phyloP scores from a whole-genome alignment of 2,329 filamentous ascomycete species.

The Fusarium sp. region DNA sequence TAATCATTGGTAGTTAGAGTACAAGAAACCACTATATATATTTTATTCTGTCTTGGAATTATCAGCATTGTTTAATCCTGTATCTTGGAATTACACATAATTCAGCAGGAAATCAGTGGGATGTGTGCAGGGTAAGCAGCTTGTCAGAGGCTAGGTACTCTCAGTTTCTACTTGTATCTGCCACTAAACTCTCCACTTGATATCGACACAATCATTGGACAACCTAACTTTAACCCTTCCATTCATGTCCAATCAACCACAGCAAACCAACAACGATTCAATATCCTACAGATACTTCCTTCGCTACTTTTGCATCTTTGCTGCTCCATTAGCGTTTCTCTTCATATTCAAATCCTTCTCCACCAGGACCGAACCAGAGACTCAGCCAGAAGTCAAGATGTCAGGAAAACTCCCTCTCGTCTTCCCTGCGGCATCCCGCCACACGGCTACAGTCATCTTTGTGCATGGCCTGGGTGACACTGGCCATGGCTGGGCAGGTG shows the following conservation, averaged over 20 bases:
- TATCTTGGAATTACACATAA: not conserved
- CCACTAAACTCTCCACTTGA: conserved; percentile 24
- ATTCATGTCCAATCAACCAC: conserved; percentile 23
- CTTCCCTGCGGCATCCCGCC: conserved; percentile 80
- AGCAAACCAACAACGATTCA: conserved; percentile 14
- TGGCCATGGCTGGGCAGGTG: conserved; percentile 79
- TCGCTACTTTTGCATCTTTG: conserved; percentile 23
- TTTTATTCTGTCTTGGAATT: not conserved
- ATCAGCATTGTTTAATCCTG: not conserved
- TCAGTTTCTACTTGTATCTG: not conserved
- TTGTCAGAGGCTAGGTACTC: not conserved
- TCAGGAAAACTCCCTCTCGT: conserved; percentile 63
- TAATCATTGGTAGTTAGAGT: not conserved
- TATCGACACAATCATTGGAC: conserved; percentile 19
- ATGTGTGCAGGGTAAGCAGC: conserved; percentile 1
- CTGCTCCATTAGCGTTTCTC: conserved; percentile 6
- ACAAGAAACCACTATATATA: not conserved
- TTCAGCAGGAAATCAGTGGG: not conserved
- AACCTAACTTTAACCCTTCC: conserved; percentile 2
- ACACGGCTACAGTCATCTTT: conserved; percentile 96
- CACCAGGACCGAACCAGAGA: not conserved
- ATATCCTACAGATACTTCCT: conserved; percentile 1
- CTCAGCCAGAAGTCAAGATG: conserved; percentile 18
- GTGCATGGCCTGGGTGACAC: conserved; percentile 91
- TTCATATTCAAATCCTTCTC: not conserved